Base-by-base conservation (phyloP, 495 filamentous ascomycete genomes). In the Trichoderma asperelloides region DNA sequence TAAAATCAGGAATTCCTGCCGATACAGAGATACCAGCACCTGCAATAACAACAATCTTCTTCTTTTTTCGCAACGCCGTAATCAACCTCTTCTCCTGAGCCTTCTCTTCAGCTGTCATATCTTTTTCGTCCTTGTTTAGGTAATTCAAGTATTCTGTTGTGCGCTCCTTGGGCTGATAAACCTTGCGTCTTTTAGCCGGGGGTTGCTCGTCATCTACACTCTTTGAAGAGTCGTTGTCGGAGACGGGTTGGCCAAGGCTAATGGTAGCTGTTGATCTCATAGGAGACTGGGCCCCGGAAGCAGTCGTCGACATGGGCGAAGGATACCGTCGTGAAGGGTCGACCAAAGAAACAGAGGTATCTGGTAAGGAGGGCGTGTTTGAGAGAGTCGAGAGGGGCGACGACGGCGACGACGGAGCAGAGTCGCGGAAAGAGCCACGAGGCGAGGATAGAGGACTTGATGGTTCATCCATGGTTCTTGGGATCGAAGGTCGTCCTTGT, bases 1-100 rank as follows among this genome's bases (percentile, higher is more conserved):
- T 92, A 74, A 98, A 98, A 74, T 98, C 95, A 75, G 96, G 96
- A 71, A 98, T 95, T 66, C 95, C 95, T 69, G 95, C 96, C 60
- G 93, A 91, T 16, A 96, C 94, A 43, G 95, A 98, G 68, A 98
- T 98, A 64, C 95, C 95, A 40, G 95, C 95, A 63, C 95, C 95
- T 39, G 94, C 94, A 76, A 98, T 91, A 51, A 97, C 92, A 23
- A 98, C 91, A 71, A 98, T 96, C 79, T 96, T 97, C 76, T 89
- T 89, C 78, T 92, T 95, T 73, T 90, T 90, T 66, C 89, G 88
- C 68, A 98, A 77, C n/a, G 86, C 87, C 64, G 89, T 85, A 45
- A 91, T 76, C 16, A 98, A 80, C 64, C 86, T 82, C 64, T 88
- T 84, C 11, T 97, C 77, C 62, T 90, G 71, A 27, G 70, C 72